Percentiles rank a stretch among this genome's conserved stretches.
Conservation (phyloP, 2,329 filamentous ascomycete genomes). For the Pseudogymnoascus sp. region DNA sequence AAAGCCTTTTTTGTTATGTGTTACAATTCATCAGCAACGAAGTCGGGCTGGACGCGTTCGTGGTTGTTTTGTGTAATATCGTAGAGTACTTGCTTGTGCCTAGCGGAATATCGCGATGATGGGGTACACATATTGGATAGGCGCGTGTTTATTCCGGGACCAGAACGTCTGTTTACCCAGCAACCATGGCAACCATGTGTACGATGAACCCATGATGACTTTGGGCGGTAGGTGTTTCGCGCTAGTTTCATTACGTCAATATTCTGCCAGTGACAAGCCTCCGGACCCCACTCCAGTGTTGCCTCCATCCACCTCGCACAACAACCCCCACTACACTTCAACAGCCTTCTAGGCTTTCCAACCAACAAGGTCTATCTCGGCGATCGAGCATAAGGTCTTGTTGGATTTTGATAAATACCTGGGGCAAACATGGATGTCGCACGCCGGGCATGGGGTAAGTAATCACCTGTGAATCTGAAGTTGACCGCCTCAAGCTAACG, state of each 20-base stretch:
- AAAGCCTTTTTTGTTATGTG: constrained; percentile 4
- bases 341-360: background rate
- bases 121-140: constrained; percentile 4
- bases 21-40: constrained; percentile 5
- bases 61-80: constrained; percentile 7
- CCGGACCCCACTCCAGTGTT: background rate
- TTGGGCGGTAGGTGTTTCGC: constrained; percentile 5
- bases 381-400: background rate
- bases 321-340: background rate
- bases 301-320: background rate
- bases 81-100: background rate
- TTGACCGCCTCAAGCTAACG: constrained; percentile 19
- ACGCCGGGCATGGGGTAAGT: constrained; percentile 55
- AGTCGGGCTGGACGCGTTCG: constrained; percentile 2
- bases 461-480: constrained; percentile 14
- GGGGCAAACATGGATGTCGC: constrained; percentile 43
- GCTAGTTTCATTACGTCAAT: background rate
- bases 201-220: background rate
- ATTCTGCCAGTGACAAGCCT: constrained; percentile 2
- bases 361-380: background rate
- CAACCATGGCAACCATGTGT: constrained; percentile 6
- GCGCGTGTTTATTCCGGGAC: constrained; percentile 7
- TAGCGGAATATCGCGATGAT: constrained; percentile 6
- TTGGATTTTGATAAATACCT: background rate
- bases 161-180: constrained; percentile 6